Conservation (phyloP, 345 rosid species). For the Diplotaxis tenuifolia region DNA sequence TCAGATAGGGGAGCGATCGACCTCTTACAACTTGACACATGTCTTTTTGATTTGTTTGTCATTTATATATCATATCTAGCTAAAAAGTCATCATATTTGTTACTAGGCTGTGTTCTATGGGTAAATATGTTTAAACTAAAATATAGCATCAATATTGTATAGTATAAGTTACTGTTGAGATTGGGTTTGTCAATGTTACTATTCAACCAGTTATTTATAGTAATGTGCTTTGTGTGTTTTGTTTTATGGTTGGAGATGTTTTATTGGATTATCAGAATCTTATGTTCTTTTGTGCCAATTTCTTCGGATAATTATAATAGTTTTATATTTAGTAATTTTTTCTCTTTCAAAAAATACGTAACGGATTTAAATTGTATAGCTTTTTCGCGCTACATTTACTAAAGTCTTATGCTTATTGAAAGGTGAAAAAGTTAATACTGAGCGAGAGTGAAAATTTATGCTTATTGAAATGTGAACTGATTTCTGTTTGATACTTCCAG, state of each 20-base stretch:
- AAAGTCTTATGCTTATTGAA: no score
- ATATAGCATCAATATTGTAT: not conserved
- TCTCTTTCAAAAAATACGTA: not conserved
- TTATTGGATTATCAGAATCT: not conserved
- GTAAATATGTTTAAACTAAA: not conserved
- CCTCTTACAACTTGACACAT: slow-evolving; percentile 16
- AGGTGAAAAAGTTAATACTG: no score
- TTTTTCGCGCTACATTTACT: no score
- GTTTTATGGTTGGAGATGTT: not conserved
- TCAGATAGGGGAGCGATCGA: slow-evolving; percentile 9
- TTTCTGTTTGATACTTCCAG: no score
- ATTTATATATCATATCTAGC: no score
- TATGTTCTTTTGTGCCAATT: not conserved
- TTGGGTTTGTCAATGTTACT: not conserved
- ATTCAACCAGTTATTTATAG: not conserved
- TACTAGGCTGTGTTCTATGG: not conserved
- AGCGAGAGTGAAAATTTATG: no score
- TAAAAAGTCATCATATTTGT: not conserved
- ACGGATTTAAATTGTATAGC: no score
- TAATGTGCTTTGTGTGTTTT: not conserved
- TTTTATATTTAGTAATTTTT: no score
- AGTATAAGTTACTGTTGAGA: not conserved
- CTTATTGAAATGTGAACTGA: no score
- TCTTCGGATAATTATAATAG: not conserved
- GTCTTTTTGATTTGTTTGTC: no score